A percentile compares a stretch with the other conserved stretches of the same genome.
Conservation (phyloP, 2,329 filamentous ascomycete species). For the Raffaelea deltoideospora region DNA sequence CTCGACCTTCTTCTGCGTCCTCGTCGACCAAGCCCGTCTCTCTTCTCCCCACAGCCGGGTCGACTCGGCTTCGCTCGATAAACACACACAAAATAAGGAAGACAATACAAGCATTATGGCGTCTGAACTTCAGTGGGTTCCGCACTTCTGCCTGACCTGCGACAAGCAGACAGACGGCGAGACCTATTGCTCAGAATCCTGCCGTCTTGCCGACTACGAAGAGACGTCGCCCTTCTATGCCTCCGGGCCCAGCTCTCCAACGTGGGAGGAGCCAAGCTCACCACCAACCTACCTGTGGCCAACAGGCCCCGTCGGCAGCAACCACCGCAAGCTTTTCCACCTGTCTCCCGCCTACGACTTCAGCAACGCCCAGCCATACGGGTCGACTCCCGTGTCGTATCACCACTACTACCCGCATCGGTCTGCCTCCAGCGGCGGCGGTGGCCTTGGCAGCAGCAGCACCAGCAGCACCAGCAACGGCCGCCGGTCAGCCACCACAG, state of each 20-base stretch:
- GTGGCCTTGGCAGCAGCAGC: conserved; percentile 6
- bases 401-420: conserved; percentile 1
- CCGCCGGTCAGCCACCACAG: conserved; percentile 14
- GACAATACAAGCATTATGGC: conserved; percentile 22
- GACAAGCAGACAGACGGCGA: conserved; percentile 73
- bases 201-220: conserved; percentile 77
- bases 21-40: not conserved
- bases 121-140: conserved; percentile 55
- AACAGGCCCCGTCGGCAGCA: conserved; percentile 16
- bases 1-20: not conserved
- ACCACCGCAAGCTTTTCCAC: conserved; percentile 37
- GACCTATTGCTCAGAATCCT: conserved; percentile 85
- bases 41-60: not conserved
- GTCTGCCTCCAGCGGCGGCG: not conserved
- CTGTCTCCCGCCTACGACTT: conserved; percentile 67
- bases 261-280: conserved; percentile 23
- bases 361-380: conserved; percentile 43
- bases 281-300: conserved; percentile 37
- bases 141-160: conserved; percentile 87
- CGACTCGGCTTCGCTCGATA: not conserved
- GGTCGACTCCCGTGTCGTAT: conserved; percentile 22
- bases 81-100: not conserved
- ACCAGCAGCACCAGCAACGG: conserved; percentile 18
- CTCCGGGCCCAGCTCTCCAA: conserved; percentile 43
- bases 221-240: conserved; percentile 41